Percentiles rank a stretch among this genome's conserved stretches.
Conservation (phyloP, 176 grass and related monocot species). For the Triticum monococcum region DNA sequence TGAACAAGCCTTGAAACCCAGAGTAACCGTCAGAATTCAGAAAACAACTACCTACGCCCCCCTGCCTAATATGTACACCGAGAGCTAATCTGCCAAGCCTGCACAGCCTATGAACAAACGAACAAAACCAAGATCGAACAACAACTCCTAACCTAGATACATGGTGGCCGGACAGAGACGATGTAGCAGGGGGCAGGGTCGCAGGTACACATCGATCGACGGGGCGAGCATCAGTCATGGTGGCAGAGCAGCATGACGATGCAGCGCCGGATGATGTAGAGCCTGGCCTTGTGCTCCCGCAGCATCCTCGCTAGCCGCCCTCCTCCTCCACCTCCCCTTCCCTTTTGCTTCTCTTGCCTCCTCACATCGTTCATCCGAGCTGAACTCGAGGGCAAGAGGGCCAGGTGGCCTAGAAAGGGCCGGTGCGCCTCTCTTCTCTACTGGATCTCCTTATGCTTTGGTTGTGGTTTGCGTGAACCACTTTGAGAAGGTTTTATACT, state of each 20-base stretch:
- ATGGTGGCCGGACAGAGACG: neutral
- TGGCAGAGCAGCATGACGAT: conserved; percentile 71
- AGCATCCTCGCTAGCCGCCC: conserved; percentile 16
- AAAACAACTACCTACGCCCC: neutral
- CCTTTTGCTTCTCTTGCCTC: conserved; percentile 36
- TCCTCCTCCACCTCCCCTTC: conserved; percentile 18
- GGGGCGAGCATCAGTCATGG: conserved; percentile 39
- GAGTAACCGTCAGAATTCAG: conserved; percentile 15
- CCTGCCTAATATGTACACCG: conserved; percentile 10
- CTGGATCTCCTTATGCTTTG: conserved; percentile 34
- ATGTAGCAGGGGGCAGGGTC: conserved; percentile 5
- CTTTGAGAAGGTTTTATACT: conserved; percentile 32
- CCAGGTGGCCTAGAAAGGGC: neutral
- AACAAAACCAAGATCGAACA: conserved; percentile 22
- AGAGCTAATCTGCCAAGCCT: neutral
- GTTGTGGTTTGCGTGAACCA: conserved; percentile 11
- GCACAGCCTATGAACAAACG: conserved; percentile 14
- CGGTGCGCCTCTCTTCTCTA: neutral
- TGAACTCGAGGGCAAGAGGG: neutral
- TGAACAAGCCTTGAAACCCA: neutral
- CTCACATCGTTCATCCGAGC: conserved; percentile 40
- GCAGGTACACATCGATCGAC: neutral
- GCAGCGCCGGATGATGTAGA: conserved; percentile 62
- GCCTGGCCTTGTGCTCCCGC: conserved; percentile 43
- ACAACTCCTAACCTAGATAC: conserved; percentile 5